phyloP scores from a whole-genome alignment of 225 moss, liverwort and hornwort species.

The Physcomitrellopsis africana region DNA sequence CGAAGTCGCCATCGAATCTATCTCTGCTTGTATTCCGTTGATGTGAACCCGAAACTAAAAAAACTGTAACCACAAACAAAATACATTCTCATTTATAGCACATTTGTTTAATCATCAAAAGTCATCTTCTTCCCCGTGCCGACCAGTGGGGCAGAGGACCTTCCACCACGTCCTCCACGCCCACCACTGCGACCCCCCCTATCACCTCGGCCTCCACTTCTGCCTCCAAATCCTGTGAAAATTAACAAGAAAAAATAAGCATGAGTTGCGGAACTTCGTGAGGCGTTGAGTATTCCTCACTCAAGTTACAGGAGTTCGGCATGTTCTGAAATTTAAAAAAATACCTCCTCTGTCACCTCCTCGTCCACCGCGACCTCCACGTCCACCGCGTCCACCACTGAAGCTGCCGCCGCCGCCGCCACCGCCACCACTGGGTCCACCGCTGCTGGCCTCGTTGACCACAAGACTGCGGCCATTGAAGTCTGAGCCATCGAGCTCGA shows the following conservation, averaged over 20 bases:
- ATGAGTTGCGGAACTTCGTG: no score
- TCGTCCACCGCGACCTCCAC: constrained; percentile 29
- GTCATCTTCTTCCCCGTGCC: constrained; percentile 62
- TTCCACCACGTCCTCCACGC: constrained; percentile 57
- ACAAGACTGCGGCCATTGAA: constrained; percentile 61
- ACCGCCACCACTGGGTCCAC: constrained; percentile 47
- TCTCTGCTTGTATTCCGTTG: constrained; percentile 22
- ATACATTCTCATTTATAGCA: neutral
- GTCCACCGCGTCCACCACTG: constrained; percentile 33
- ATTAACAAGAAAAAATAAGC: no score
- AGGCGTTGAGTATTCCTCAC: no score
- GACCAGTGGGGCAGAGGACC: constrained; percentile 42
- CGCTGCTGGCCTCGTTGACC: constrained; percentile 59
- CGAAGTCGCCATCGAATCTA: constrained; percentile 19
- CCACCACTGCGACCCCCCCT: constrained; percentile 57
- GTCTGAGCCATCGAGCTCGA: constrained; percentile 55
- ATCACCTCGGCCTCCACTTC: constrained; percentile 55
- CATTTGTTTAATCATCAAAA: constrained; percentile 38
- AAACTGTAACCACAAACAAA: constrained; percentile 37
- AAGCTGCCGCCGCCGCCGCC: constrained; percentile 48
- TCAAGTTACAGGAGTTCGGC: no score
- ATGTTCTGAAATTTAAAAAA: no score
- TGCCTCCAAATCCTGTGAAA: constrained; percentile 51
- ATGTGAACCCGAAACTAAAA: constrained; percentile 40
- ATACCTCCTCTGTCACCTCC: constrained; percentile 50